These are phyloP conservation scores for Diversispora epigaea DNA, from an alignment of 192 early-diverging fungal species.

Conservation along the genomic window DNA sequence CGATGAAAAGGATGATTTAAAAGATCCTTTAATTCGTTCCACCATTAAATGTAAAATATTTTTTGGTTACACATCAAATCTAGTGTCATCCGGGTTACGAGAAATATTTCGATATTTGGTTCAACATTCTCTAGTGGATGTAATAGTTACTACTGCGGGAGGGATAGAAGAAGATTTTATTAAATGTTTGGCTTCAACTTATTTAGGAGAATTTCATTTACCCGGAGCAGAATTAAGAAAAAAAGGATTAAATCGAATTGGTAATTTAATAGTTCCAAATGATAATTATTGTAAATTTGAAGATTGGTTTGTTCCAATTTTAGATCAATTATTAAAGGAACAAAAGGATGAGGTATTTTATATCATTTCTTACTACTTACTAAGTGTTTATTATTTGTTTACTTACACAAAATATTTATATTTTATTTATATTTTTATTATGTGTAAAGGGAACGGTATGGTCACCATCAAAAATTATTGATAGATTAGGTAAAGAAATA, in stretches of 20 bases:
- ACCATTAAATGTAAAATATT: conserved; percentile 94
- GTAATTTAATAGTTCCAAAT: conserved; percentile 96
- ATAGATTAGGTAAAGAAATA: conserved; percentile 85
- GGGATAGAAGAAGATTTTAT: conserved; percentile 99
- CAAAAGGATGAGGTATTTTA: conserved; percentile 70
- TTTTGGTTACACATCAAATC: conserved; percentile 96
- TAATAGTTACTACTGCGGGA: conserved; percentile 89
- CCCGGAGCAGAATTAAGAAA: conserved; percentile 77
- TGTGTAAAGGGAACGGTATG: conserved; percentile 62
- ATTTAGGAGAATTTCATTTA: conserved; percentile 76
- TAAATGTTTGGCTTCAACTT: conserved; percentile 91
- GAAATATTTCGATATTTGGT: conserved; percentile 90
- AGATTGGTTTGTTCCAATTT: conserved; percentile 95
- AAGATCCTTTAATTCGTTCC: conserved; percentile 60
- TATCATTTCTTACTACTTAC: not conserved
- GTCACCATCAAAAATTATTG: conserved; percentile 92
- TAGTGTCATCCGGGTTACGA: conserved; percentile 92
- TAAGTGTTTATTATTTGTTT: not conserved
- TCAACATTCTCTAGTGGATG: conserved; percentile 86
- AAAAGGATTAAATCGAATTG: conserved; percentile 93
- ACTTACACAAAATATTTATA: not conserved
- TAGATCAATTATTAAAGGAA: conserved; percentile 90
- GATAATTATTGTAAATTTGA: conserved; percentile 99
- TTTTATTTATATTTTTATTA: not conserved
- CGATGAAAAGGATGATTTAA: conserved; percentile 55